Conservation (phyloP, 352 stramenopile genomes). For the Pythium plurisporium region DNA sequence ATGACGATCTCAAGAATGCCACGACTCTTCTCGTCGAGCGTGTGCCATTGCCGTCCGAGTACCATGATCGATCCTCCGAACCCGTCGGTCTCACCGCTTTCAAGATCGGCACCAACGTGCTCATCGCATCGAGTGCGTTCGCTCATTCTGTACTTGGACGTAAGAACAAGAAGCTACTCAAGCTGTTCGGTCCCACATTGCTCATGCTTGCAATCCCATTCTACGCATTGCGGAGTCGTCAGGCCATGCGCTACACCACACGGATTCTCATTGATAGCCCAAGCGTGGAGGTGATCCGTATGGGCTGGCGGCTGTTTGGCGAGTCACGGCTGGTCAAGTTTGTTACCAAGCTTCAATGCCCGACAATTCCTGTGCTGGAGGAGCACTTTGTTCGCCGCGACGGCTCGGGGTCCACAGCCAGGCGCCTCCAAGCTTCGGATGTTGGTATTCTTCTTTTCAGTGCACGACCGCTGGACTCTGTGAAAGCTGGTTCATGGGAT, state of each 20-base stretch:
- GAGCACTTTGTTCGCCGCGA: constrained; percentile 60
- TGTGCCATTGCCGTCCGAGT: constrained; percentile 76
- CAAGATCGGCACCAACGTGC: constrained; percentile 77
- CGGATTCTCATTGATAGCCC: constrained; percentile 77
- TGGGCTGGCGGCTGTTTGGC: constrained; percentile 80
- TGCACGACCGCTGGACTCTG: constrained; percentile 53
- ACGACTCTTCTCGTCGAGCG: constrained; percentile 73
- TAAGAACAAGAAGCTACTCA: constrained; percentile 62
- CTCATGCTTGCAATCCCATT: constrained; percentile 74
- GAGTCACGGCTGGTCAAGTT: constrained; percentile 71
- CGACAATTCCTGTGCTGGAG: constrained; percentile 59
- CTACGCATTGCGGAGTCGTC: constrained; percentile 71
- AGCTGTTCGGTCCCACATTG: constrained; percentile 49
- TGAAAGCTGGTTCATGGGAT: constrained; percentile 66
- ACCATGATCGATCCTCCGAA: constrained; percentile 81
- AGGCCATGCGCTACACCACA: constrained; percentile 68
- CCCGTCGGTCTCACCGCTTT: constrained; percentile 74
- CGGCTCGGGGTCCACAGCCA: constrained; percentile 29
- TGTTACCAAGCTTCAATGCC: constrained; percentile 57
- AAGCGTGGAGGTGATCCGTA: constrained; percentile 81
- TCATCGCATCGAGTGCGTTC: constrained; percentile 74
- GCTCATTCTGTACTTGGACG: constrained; percentile 63
- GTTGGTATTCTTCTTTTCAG: constrained; percentile 74
- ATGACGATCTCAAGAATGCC: constrained; percentile 85
- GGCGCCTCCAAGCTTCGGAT: constrained; percentile 39